Percentiles rank a stretch among this genome's conserved stretches.
phyloP scores from a whole-genome alignment of 352 stramenopile species.

The Blastocystis sp. region DNA sequence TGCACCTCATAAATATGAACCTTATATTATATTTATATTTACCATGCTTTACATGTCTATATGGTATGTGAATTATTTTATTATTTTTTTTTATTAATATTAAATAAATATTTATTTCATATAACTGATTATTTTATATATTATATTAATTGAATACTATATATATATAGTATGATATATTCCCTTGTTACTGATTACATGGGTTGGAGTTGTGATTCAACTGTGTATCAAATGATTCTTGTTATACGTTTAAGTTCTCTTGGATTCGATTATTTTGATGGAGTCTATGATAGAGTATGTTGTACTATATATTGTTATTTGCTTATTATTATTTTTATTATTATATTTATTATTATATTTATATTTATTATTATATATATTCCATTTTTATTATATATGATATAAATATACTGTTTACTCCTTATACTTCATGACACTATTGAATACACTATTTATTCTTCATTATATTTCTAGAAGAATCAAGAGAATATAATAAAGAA shows the following conservation, averaged over 20 bases:
- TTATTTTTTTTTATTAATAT: background rate
- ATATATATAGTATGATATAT: slow-evolving; percentile 12
- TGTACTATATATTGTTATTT: too few relatives aligned
- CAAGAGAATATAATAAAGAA: slow-evolving; percentile 12
- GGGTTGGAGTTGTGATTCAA: slow-evolving; percentile 20
- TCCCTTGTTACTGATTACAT: slow-evolving; percentile 35
- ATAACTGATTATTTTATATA: too few relatives aligned
- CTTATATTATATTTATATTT: slow-evolving; percentile 5
- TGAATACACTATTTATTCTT: too few relatives aligned
- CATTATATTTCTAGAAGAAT: background rate
- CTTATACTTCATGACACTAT: too few relatives aligned
- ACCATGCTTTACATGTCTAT: slow-evolving; percentile 17
- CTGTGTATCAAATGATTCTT: slow-evolving; percentile 28
- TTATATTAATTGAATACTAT: too few relatives aligned
- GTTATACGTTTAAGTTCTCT: slow-evolving; percentile 15
- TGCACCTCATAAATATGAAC: slow-evolving; percentile 10
- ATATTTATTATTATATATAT: too few relatives aligned
- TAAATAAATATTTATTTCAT: too few relatives aligned
- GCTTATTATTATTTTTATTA: too few relatives aligned
- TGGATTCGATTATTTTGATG: slow-evolving; percentile 14
- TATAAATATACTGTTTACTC: too few relatives aligned
- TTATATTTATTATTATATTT: too few relatives aligned
- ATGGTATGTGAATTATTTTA: background rate
- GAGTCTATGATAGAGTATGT: slow-evolving; percentile 3
- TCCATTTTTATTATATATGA: too few relatives aligned